Percentiles rank a stretch among this genome's conserved stretches.
Conservation (phyloP, 768 basidiomycete genomes). For the Calocybe gangraenosa region DNA sequence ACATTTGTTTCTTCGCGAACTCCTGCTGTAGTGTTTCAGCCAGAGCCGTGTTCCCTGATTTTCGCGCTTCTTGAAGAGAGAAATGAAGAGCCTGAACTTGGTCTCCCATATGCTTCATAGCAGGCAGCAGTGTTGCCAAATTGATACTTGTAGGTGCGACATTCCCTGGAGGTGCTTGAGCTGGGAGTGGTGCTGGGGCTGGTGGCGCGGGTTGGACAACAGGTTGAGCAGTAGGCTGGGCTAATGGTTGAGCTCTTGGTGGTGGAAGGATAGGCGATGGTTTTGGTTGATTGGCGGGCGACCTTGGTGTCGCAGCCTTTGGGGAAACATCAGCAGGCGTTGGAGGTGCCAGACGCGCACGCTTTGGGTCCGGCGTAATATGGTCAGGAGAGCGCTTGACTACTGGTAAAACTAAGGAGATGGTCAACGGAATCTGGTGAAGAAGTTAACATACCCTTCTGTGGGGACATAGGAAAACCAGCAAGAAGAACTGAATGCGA, state of each 20-base stretch:
- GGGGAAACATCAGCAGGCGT: slow-evolving; percentile 19
- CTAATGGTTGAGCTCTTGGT: slow-evolving; percentile 16
- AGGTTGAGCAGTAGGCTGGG: slow-evolving; percentile 20
- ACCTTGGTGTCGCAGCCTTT: slow-evolving; percentile 17
- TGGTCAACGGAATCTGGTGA: neutral
- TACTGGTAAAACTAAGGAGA: slow-evolving; percentile 17
- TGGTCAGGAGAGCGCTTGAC: slow-evolving; percentile 42
- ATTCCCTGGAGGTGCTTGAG: neutral
- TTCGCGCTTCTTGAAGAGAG: slow-evolving; percentile 9
- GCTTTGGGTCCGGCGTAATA: slow-evolving; percentile 40
- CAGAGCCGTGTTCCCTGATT: slow-evolving; percentile 2
- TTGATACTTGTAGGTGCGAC: neutral
- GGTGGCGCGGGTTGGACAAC: slow-evolving; percentile 2
- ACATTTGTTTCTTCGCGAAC: slow-evolving; percentile 5
- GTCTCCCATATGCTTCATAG: slow-evolving; percentile 2
- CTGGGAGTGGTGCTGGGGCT: neutral
- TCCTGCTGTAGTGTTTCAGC: slow-evolving; percentile 13
- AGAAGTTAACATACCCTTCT: slow-evolving; percentile 20
- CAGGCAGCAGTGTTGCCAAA: neutral
- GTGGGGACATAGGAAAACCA: slow-evolving; percentile 38
- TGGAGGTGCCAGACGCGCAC: slow-evolving; percentile 28
- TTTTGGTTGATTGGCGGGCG: slow-evolving; percentile 21
- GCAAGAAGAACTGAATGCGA: slow-evolving; percentile 43
- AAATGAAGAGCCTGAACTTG: slow-evolving; percentile 5
- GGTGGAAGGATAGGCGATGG: slow-evolving; percentile 17